phyloP scores from a whole-genome alignment of 2,329 filamentous ascomycete species.

The Pseudocercospora fuligena region DNA sequence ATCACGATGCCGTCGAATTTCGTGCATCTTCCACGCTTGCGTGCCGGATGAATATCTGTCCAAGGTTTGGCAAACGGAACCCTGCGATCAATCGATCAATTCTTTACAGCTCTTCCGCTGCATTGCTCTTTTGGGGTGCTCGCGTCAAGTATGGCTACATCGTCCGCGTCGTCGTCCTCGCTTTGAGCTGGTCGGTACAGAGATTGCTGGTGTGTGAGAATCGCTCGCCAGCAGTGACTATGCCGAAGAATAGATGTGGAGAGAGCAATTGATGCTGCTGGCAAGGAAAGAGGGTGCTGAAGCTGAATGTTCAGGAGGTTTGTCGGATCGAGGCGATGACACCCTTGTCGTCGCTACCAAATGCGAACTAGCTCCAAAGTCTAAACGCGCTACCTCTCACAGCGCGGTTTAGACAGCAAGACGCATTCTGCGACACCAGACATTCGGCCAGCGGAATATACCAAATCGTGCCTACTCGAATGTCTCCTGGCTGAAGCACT shows the following conservation, averaged over 20 bases:
- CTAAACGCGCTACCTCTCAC: not conserved
- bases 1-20: constrained; percentile 15
- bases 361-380: not conserved
- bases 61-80: not conserved
- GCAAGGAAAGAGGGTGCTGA: not conserved
- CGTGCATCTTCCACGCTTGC: constrained; percentile 10
- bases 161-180: not conserved
- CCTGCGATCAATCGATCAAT: not conserved
- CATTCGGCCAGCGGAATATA: not conserved
- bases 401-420: not conserved
- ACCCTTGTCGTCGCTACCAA: not conserved
- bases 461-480: not conserved
- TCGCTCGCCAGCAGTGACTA: not conserved
- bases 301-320: not conserved
- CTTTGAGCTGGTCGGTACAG: not conserved
- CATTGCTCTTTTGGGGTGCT: not conserved
- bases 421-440: not conserved
- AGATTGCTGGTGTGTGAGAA: not conserved
- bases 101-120: too few relatives aligned
- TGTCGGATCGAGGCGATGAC: not conserved
- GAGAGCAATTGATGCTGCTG: not conserved
- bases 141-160: not conserved
- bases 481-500: not conserved
- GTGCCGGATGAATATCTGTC: not conserved
- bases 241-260: not conserved